Base-by-base conservation (phyloP, 352 stramenopile species). In the Phytophthora pistaciae region DNA sequence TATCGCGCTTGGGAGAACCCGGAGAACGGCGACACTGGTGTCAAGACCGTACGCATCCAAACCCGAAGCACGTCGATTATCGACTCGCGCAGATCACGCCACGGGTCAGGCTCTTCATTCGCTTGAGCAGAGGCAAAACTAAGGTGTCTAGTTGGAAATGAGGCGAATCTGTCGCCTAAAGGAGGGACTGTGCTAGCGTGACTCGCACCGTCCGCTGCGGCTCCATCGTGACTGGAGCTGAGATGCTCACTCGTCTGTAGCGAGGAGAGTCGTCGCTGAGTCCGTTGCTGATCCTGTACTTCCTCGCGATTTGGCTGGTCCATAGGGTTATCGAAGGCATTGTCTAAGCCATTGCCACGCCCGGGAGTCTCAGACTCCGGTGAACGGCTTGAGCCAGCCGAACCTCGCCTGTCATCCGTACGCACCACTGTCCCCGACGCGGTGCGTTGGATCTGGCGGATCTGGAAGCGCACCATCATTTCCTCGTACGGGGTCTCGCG, bases 381-480 rank as follows among this genome's bases (percentile, higher is more conserved):
- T 3, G 38, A 31, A 1, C 44, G 27, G 6, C 58, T 64, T 4
- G 52, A 58, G 8, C 46, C 46, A 9, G 13, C 20, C 3, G 46
- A 53, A 18, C 38, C 18, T 14, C 36, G 20, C 20, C 25, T 36
- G 11, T 56, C 33, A 6, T 66, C 49, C 7, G 46, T 60, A 31
- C 14, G 20, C 1, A 44, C 46, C 3, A 53, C 53, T 21, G 16
- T 50, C 3, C 13, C 53, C 5, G 60, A 69, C 1, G 60, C n/a
- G 10, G 60, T 53, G 31, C 60, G 70, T 23, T 66, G 52, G 5
- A 78, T 25, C 40, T 63, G 68, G 8, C 77, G 73, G 48, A 84
- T 72, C 56, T 84, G 73, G 70, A 84, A 84, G 2, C 77, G 77
- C 25, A 69, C 52, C 66, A 84, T 78, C 73, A 84, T 82, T 57